Percentiles rank a stretch among this genome's conserved stretches.
Evolutionary conservation across 2,329 filamentous ascomycete genomes (phyloP).

Genomic region (Iodosphaeria phyllophila): DNA sequence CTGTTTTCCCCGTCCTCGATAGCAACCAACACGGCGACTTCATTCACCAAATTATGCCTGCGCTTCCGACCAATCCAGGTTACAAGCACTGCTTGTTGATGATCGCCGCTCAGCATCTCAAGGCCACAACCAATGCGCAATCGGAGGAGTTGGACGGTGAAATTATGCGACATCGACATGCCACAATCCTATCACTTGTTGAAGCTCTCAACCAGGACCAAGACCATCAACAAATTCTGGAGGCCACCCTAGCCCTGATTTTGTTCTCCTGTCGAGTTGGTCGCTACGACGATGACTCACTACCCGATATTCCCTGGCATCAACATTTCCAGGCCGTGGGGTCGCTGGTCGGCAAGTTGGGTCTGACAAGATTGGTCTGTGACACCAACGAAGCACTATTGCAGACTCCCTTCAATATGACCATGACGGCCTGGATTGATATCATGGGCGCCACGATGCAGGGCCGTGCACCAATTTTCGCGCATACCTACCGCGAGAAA

Average conservation of each 20-base stretch:
- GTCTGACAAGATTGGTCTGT: constrained; percentile 51
- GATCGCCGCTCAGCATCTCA: constrained; percentile 81
- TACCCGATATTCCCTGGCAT: constrained; percentile 90
- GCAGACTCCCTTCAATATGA: constrained; percentile 86
- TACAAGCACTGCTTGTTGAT: constrained; percentile 94
- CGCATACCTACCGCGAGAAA: constrained; percentile 90
- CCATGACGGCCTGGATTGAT: constrained; percentile 85
- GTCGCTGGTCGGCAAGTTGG: constrained; percentile 68
- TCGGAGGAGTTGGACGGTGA: constrained; percentile 69
- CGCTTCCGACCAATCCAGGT: constrained; percentile 76
- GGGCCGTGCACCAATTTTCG: constrained; percentile 69
- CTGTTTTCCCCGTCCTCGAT: constrained; percentile 84
- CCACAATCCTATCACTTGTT: constrained; percentile 72
- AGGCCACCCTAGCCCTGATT: constrained; percentile 86
- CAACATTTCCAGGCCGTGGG: constrained; percentile 89
- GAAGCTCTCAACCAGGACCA: constrained; percentile 63
- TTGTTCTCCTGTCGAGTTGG: constrained; percentile 92
- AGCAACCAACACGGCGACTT: constrained; percentile 71
- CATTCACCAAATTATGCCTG: constrained; percentile 68
- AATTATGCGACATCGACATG: constrained; percentile 80
- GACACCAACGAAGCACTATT: constrained; percentile 36
- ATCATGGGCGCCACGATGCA: constrained; percentile 90
- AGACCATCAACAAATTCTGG: constrained; percentile 73
- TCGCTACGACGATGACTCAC: constrained; percentile 59
- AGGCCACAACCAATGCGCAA: constrained; percentile 49